phyloP scores from a whole-genome alignment of 371 early-diverging fungal species.

The Basidiobolus meristosporus region DNA sequence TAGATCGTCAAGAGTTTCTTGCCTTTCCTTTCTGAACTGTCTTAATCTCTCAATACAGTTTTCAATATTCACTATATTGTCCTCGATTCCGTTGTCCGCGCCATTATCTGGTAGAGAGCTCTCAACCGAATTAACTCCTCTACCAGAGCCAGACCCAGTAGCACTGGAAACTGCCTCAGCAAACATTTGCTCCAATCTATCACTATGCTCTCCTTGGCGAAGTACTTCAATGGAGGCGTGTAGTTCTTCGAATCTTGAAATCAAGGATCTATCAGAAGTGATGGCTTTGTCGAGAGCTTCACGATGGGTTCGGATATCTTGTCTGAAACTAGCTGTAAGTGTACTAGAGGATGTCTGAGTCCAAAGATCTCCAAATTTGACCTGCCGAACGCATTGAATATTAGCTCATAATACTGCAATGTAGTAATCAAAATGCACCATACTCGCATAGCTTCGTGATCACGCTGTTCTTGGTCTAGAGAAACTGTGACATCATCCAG shows the following conservation, averaged over 20 bases:
- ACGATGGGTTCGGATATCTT: constrained; percentile 58
- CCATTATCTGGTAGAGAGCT: constrained; percentile 4
- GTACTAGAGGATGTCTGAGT: constrained; percentile 59
- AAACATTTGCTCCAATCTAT: constrained; percentile 37
- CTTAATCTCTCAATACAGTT: constrained; percentile 47
- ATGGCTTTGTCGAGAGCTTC: constrained; percentile 59
- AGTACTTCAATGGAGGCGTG: constrained; percentile 29
- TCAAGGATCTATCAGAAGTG: constrained; percentile 43
- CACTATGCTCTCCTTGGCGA: constrained; percentile 27
- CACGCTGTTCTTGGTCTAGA: not conserved
- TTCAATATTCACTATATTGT: constrained; percentile 32
- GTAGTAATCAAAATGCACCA: no score
- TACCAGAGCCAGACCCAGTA: constrained; percentile 3
- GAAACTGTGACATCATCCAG: constrained; percentile 30
- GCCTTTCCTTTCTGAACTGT: constrained; percentile 58
- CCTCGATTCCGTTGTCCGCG: constrained; percentile 6
- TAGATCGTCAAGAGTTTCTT: constrained; percentile 54
- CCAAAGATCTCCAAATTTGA: constrained; percentile 39
- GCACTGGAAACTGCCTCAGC: constrained; percentile 25
- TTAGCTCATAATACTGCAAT: no score
- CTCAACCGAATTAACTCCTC: constrained; percentile 7
- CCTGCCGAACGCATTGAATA: not conserved
- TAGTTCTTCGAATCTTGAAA: constrained; percentile 27
- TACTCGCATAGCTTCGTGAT: constrained; percentile 9
- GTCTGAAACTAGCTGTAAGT: constrained; percentile 47